Evolutionary conservation across 1,284 basidiomycete species (phyloP).

Genomic region (Acaromyces ingoldii): DNA sequence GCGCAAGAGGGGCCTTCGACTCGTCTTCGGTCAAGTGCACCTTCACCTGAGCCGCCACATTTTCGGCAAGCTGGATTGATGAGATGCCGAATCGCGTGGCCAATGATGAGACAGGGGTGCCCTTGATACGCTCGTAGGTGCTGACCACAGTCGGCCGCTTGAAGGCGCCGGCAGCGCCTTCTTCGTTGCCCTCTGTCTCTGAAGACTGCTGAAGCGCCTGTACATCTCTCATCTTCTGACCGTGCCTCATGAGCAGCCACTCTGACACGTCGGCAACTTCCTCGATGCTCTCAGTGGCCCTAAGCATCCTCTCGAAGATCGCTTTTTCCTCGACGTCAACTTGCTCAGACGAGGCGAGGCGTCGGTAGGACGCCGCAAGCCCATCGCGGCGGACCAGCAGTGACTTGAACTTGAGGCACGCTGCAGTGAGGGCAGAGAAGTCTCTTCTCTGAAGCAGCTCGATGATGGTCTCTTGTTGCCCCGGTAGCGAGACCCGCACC

Average conservation of each 20-base stretch:
- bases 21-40: constrained; percentile 62
- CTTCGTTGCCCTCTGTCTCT: too few relatives aligned
- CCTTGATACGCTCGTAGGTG: constrained; percentile 77
- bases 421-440: constrained; percentile 62
- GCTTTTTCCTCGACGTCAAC: constrained; percentile 12
- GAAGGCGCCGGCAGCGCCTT: constrained; percentile 61
- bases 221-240: constrained; percentile 49
- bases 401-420: constrained; percentile 54
- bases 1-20: constrained; percentile 19
- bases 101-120: constrained; percentile 68
- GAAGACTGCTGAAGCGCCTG: constrained; percentile 58
- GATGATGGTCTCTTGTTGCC: constrained; percentile 15
- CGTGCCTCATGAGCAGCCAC: constrained; percentile 80
- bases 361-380: not conserved
- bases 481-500: constrained; percentile 36
- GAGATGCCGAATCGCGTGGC: constrained; percentile 75
- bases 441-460: constrained; percentile 41
- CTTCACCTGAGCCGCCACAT: constrained; percentile 59
- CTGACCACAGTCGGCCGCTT: constrained; percentile 82
- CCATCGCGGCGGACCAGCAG: constrained; percentile 38
- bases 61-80: constrained; percentile 72
- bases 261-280: constrained; percentile 85
- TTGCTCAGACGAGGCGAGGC: too few relatives aligned
- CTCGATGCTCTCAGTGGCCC: constrained; percentile 62
- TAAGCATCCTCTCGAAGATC: constrained; percentile 43